phyloP scores from a whole-genome alignment of 1,139 yeast species.

The Pichia sp. region DNA sequence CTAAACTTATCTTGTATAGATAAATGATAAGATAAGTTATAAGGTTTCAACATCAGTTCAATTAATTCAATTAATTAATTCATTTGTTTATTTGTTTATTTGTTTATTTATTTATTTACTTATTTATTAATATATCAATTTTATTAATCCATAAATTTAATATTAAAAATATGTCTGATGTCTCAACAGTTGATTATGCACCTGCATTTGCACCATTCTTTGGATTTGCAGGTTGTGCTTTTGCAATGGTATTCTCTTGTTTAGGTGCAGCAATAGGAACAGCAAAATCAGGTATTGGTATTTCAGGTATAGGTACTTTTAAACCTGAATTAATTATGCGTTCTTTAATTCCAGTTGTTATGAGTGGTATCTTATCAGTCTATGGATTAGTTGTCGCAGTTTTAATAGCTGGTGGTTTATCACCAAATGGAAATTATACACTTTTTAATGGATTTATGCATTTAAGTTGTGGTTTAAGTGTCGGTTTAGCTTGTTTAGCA shows the following conservation, averaged over 20 bases:
- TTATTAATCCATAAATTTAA: too few species aligned
- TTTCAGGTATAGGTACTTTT: constrained; percentile 82
- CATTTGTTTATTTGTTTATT: too few species aligned
- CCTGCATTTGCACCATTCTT: constrained; percentile 92
- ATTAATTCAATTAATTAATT: too few species aligned
- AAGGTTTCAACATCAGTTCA: too few species aligned
- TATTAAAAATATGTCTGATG: too few species aligned
- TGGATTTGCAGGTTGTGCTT: constrained; percentile 93
- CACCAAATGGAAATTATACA: constrained; percentile 72
- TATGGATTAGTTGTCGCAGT: constrained; percentile 96
- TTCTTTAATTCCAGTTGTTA: constrained; percentile 87
- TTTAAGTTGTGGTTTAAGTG: constrained; percentile 90
- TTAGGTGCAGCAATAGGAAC: constrained; percentile 98
- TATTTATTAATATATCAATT: too few species aligned
- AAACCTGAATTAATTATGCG: constrained; percentile 80
- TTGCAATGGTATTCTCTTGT: constrained; percentile 84
- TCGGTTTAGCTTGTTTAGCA: constrained; percentile 93
- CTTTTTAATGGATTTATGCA: constrained; percentile 96
- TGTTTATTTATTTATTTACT: too few species aligned
- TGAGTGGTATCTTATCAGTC: constrained; percentile 96
- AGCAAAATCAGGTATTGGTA: constrained; percentile 97
- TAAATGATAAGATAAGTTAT: too few species aligned
- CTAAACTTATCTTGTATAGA: too few species aligned
- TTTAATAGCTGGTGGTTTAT: constrained; percentile 85
- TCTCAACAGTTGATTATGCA: constrained; percentile 28